Percentiles rank a stretch among this genome's conserved stretches.
Evolutionary conservation across 345 rosid species (phyloP).

Genomic region (Hibiscus mutabilis): DNA sequence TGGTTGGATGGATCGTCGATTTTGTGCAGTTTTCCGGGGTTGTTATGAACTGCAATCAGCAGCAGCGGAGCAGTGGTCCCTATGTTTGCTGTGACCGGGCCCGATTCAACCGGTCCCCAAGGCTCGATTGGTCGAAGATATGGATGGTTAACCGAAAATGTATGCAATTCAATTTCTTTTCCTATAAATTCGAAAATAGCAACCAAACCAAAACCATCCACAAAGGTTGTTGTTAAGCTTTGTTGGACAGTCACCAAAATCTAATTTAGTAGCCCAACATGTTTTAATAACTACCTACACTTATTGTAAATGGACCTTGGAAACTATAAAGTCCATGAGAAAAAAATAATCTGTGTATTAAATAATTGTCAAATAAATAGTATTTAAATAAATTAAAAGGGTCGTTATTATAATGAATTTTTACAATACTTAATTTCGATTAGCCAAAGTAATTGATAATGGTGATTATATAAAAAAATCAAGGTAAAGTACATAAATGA

Average conservation of each 20-base stretch:
- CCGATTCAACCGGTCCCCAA: not conserved
- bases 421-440: no score
- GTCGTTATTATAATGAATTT: no score
- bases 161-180: not conserved
- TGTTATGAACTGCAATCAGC: not conserved
- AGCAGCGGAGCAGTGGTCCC: not conserved
- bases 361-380: not conserved
- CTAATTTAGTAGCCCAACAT: not conserved
- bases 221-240: not conserved
- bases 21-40: not conserved
- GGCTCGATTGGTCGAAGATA: not conserved
- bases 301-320: not conserved
- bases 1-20: not conserved
- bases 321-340: no score
- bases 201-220: no score
- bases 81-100: not conserved
- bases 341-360: not conserved
- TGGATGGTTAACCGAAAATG: not conserved
- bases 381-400: not conserved
- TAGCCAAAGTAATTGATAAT: no score
- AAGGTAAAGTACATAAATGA: no score
- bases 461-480: not conserved
- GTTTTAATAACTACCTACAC: not conserved
- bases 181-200: not conserved
- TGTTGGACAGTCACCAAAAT: not conserved